Conservation (phyloP, 2,329 filamentous ascomycete species). For the Fusarium falciforme region DNA sequence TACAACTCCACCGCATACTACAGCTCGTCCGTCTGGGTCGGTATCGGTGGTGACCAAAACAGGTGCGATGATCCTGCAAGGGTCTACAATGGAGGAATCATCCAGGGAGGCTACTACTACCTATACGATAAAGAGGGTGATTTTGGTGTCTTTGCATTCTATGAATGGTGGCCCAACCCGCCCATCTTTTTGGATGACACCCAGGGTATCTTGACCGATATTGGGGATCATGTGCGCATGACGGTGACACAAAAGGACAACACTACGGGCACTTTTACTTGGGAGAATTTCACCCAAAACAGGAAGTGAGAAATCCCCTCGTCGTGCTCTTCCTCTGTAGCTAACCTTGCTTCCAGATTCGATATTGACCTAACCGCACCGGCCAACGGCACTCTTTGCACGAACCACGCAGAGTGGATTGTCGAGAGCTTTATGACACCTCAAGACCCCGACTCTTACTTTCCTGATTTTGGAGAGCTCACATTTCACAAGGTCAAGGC, state of each 20-base stretch:
- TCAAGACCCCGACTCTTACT: background rate
- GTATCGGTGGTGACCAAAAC: constrained; percentile 10
- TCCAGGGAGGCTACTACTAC: constrained; percentile 16
- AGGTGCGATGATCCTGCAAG: background rate
- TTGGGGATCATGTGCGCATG: constrained; percentile 20
- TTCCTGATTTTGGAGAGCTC: constrained; percentile 9
- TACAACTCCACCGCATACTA: constrained; percentile 16
- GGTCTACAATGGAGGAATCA: background rate
- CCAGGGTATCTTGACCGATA: background rate
- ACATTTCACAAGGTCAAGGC: constrained; percentile 13
- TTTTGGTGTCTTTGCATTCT: constrained; percentile 17
- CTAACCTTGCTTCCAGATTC: background rate
- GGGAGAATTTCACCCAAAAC: constrained; percentile 10
- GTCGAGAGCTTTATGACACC: constrained; percentile 14
- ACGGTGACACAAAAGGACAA: constrained; percentile 11
- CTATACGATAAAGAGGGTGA: constrained; percentile 8
- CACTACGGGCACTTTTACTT: constrained; percentile 5
- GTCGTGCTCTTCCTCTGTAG: background rate
- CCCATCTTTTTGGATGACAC: constrained; percentile 9
- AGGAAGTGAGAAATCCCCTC: background rate
- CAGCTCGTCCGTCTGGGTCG: constrained; percentile 16
- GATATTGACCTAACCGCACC: background rate
- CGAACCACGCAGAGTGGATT: constrained; percentile 18
- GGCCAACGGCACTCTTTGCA: constrained; percentile 7
- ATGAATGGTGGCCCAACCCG: constrained; percentile 13